phyloP scores from a whole-genome alignment of 2,329 filamentous ascomycete species.

The Aureobasidium namibiae region DNA sequence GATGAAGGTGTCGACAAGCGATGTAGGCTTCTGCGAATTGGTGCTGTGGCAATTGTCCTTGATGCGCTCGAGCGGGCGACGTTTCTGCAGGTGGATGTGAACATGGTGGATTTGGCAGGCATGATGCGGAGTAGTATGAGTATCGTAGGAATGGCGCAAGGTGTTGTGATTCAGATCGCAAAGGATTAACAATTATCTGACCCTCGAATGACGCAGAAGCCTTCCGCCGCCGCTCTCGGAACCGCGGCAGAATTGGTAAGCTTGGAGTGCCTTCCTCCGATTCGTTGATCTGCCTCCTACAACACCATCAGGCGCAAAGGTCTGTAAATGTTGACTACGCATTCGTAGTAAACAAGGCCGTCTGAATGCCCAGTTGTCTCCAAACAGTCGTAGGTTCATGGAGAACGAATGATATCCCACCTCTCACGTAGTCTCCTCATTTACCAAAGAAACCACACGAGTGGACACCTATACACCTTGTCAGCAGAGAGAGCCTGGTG shows the following conservation, averaged over 20 bases:
- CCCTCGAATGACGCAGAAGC: constrained; percentile 5
- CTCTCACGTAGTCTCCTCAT: too few species aligned
- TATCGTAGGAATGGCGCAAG: neutral
- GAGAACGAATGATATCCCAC: too few species aligned
- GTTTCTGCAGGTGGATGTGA: constrained; percentile 1
- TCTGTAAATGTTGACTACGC: neutral
- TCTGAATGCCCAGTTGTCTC: too few species aligned
- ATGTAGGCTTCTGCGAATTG: neutral
- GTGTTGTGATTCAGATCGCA: neutral
- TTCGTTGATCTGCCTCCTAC: neutral
- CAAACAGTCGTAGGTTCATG: too few species aligned
- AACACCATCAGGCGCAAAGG: neutral
- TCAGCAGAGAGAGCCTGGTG: neutral
- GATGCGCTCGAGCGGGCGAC: neutral
- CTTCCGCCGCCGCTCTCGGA: neutral
- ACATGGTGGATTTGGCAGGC: constrained; percentile 2
- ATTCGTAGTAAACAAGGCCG: neutral
- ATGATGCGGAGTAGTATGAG: neutral
- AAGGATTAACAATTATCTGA: constrained; percentile 1
- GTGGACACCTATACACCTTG: too few species aligned
- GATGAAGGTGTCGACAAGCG: constrained; percentile 6
- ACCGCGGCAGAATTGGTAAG: constrained; percentile 8
- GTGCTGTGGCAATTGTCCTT: constrained; percentile 8
- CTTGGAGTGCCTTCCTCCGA: neutral
- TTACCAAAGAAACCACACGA: too few species aligned